Evolutionary conservation across 2,329 filamentous ascomycete species (phyloP), one percentile per base, ranked within the genome.

Genomic region (Hypoxylon sp.): DNA sequence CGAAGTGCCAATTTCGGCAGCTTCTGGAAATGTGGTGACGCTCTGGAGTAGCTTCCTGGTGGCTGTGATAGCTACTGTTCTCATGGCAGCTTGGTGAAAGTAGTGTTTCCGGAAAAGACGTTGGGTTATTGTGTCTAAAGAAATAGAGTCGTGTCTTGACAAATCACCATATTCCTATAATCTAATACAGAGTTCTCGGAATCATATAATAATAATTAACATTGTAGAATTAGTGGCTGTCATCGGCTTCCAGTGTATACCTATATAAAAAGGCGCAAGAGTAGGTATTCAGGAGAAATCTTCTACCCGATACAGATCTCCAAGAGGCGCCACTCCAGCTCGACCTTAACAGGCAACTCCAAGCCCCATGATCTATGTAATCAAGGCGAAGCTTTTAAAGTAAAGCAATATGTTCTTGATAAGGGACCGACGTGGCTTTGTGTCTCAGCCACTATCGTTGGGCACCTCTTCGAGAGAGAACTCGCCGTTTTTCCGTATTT

Each of bases 401-500:
- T 3, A 19, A 19, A 9, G 3, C 3, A 44, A 44, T n/a, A 11
- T 10, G n/a, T 44, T 44, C 22, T 4, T 8, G 11, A 44, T 44
- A 44, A 22, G 17, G 17, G 39, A 3, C 39, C 17, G 17, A 44
- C 3, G 39, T 44, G 39, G 39, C 39, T 19, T 22, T n/a, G 11
- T 44, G 39, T 44, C 42, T 24, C 19, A 51, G 31, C 26, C 19
- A 56, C 11, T 3, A 11, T n/a, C n/a, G 19, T 47, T 37, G 13
- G 13, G 37, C 35, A 13, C 29, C 19, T 14, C 10, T 19, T 42
- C 39, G 5, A 54, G 35, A 3, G 24, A 39, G 59, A 51, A 1
- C 46, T 31, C 2, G 35, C 69, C 44, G 59, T 71, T 9, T 71
- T 72, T 37, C 64, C 70, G 31, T 70, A 70, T 46, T 46, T 58